Base-by-base conservation (phyloP, 2,329 filamentous ascomycete species). In the Fusarium beomiforme region DNA sequence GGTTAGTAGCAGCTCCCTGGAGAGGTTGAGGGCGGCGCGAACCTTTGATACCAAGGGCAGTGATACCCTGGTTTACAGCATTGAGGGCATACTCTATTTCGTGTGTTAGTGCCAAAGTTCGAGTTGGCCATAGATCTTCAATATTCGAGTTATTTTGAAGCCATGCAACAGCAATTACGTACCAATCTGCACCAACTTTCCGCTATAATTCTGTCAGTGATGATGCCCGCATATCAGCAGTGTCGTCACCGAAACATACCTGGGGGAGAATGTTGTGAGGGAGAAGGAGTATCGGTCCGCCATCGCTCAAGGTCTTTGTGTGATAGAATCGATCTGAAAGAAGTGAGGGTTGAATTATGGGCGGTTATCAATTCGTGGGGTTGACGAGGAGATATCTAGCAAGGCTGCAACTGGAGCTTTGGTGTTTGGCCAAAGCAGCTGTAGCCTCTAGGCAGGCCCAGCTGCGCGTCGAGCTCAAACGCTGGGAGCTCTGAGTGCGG, bases 271-370 rank as follows among this genome's bases (percentile, higher is more conserved):
- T 74, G 96, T 99, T 73, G 96, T 99, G 82, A 99, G 89, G 67
- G 96, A 99, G 91, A 99, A 99, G 60, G 95, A 98, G 85, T 99
- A 99, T 87, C 96, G 90, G 85, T 99, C 96, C 80, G 96, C 95
- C 95, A 99, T 99, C 81, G 74, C 86, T 79, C 77, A 69, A 72
- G 55, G 31, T 67, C 42, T 59, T 69, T 34, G 39, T 57, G 41
- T 39, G 43, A 56, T 50, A 34, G 59, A 43, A 37, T 71, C 17
- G 43, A 31, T 60, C 37, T 54, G 39, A 33, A 58, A 58, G 50
- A 53, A 59, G 53, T 64, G 56, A 63, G 50, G 21, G 57, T 43
- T 63, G 43, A 63, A 68, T 53, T 59, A 63, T 56, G 50, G 53
- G 63, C 54, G 64, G 46, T 64, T 58, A 64, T 67, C 47, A 69